Evolutionary conservation across 495 filamentous ascomycete species (phyloP).

Genomic region (Pyronema omphalodes): DNA sequence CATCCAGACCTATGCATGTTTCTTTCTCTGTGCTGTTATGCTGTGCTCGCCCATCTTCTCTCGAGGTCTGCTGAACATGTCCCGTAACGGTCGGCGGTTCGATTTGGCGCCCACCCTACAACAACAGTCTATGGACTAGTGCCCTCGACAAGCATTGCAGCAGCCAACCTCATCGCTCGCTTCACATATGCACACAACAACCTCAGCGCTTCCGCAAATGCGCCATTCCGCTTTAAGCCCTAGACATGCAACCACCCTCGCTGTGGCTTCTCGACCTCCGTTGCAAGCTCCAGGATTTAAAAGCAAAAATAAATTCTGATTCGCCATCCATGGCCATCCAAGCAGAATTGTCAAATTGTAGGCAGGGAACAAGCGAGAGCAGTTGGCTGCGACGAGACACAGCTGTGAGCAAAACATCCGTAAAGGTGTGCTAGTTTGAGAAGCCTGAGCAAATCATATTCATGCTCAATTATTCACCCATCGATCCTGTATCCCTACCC

Average conservation of each 20-base stretch:
- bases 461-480: neutral
- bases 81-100: neutral
- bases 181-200: neutral
- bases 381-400: neutral
- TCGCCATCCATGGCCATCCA: neutral
- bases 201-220: neutral
- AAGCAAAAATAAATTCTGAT: neutral
- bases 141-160: neutral
- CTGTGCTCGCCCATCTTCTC: too few species aligned
- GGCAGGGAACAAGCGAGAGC: neutral
- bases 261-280: neutral
- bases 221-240: neutral
- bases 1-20: too few species aligned
- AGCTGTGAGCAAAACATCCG: too few species aligned
- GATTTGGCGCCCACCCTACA: slow-evolving; percentile 1
- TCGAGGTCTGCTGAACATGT: neutral
- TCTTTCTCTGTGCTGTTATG: too few species aligned
- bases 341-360: neutral
- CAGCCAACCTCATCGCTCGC: slow-evolving; percentile 8
- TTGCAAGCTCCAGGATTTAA: neutral
- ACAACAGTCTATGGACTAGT: neutral
- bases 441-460: neutral
- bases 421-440: neutral
- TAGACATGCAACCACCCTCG: neutral
- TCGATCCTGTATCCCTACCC: neutral